Percentiles rank a stretch among this genome's conserved stretches.
phyloP scores from a whole-genome alignment of 345 rosid species.

The Turnera subulata region DNA sequence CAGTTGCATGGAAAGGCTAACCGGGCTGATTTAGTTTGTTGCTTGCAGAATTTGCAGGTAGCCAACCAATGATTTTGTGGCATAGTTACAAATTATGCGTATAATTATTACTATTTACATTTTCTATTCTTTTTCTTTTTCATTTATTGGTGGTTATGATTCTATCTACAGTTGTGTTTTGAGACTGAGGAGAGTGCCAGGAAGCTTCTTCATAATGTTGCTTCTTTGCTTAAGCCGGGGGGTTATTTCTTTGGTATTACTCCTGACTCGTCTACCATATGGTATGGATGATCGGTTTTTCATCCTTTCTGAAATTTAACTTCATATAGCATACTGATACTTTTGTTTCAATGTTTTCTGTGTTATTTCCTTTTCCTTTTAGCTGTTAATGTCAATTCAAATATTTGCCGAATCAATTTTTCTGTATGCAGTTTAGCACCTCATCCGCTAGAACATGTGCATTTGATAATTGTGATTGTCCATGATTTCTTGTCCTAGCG shows the following conservation, averaged over 20 bases:
- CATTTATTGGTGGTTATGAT: not conserved
- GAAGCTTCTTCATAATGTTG: slow-evolving; percentile 73
- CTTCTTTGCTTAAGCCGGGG: slow-evolving; percentile 84
- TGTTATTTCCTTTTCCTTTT: not conserved
- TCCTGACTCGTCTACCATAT: slow-evolving; percentile 97
- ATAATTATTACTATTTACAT: no score
- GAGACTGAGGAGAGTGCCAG: slow-evolving; percentile 92
- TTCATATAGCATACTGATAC: not conserved
- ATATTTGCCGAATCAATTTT: no score
- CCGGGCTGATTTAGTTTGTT: slow-evolving; percentile 79
- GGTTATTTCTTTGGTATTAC: slow-evolving; percentile 94
- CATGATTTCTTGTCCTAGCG: no score
- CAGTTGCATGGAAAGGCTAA: slow-evolving; percentile 56
- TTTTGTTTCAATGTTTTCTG: slow-evolving; percentile 3
- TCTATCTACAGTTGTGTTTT: slow-evolving; percentile 61
- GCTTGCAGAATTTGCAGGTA: slow-evolving; percentile 94
- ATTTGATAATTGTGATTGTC: no score
- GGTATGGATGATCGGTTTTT: slow-evolving; percentile 50
- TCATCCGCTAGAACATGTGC: no score
- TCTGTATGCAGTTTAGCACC: no score
- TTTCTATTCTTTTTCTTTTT: slow-evolving; percentile 3
- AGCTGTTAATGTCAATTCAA: no score
- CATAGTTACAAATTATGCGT: no score
- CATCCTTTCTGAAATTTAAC: not conserved
- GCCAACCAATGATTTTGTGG: slow-evolving; percentile 2